Percentiles rank a stretch among this genome's conserved stretches.
phyloP scores from a whole-genome alignment of 1,139 yeast species.

The Scheffersomyces stambukii region DNA sequence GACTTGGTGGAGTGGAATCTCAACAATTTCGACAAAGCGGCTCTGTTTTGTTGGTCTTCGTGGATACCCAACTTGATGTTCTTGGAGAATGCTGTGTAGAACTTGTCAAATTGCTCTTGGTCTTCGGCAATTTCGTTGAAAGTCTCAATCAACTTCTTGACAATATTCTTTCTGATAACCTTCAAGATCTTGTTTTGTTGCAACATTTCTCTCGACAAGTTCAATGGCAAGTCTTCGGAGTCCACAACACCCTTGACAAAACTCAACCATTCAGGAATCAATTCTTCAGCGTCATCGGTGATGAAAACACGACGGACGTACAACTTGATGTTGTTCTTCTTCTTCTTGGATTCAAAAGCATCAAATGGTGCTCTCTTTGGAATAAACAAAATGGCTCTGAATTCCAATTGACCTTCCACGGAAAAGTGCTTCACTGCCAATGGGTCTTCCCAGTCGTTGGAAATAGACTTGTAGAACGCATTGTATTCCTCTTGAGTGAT shows the following conservation, averaged over 20 bases:
- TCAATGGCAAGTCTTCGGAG: slow-evolving; percentile 98
- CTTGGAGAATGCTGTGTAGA: slow-evolving; percentile 97
- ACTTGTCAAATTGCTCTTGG: slow-evolving; percentile 96
- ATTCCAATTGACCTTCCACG: slow-evolving; percentile 99
- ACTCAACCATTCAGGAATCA: slow-evolving; percentile 98
- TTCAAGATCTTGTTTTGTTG: slow-evolving; percentile 99
- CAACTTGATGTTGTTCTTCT: slow-evolving; percentile 98
- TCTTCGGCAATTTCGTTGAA: slow-evolving; percentile 99
- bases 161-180: slow-evolving; percentile 98
- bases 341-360: slow-evolving; percentile 95
- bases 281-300: slow-evolving; percentile 98
- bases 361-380: slow-evolving; percentile 99
- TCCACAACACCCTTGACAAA: slow-evolving; percentile 99
- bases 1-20: slow-evolving; percentile 98
- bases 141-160: slow-evolving; percentile 97
- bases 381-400: slow-evolving; percentile 94
- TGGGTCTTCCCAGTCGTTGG: slow-evolving; percentile 99
- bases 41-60: slow-evolving; percentile 98
- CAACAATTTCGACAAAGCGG: slow-evolving; percentile 89
- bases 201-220: slow-evolving; percentile 99
- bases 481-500: slow-evolving; percentile 98
- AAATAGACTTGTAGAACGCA: slow-evolving; percentile 98
- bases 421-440: slow-evolving; percentile 99
- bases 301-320: slow-evolving; percentile 99
- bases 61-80: slow-evolving; percentile 98